Base-by-base conservation (phyloP, 2,329 filamentous ascomycete species). In the Ceratocystis ficicola region DNA sequence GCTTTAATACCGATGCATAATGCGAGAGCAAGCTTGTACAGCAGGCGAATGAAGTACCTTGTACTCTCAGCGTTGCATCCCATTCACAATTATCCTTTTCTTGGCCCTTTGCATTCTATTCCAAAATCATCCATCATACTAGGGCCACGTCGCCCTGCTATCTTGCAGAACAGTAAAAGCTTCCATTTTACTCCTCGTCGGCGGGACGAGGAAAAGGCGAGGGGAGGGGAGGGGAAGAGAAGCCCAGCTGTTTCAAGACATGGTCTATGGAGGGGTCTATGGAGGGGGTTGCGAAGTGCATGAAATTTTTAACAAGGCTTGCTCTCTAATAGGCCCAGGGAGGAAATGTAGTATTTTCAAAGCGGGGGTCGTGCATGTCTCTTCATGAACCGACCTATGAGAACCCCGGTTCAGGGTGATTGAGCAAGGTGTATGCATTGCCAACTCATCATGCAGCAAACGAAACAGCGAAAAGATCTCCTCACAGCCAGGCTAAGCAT, bases 391-490 rank as follows among this genome's bases (percentile, higher is more conserved):
- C 44, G 48, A 63, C 66, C 66, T 67, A 67, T 67, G 20, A 60
- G 44, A 67, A 65, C 66, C 66, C 66, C 41, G 64, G 66, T 66
- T 55, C 25, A 59, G 22, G 63, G 50, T 55, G 65, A 67, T 67
- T 57, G 66, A 67, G 66, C 65, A 50, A 63, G 50, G 52, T 22
- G 41, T 60, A 68, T 68, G 67, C 67, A 68, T 17, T 68, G 67
- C 67, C 67, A 68, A 66, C 67, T 64, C 67, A 68, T 41, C 67
- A 64, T 68, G 67, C 67, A 68, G 63, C 59, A 44, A 22, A 41
- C 57, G 66, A 65, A 67, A 65, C 63, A 44, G 48, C 52, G 32
- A 59, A 55, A 55, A 17, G 57, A 44, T 28, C 44, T 59, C n/a
- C n/a, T 50, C 32, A 62, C 25, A 62, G n/a, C 12, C 44, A 52